These are phyloP conservation scores for Forsythia viridissima DNA, from an alignment of 257 asterid species.

Conservation along the genomic window DNA sequence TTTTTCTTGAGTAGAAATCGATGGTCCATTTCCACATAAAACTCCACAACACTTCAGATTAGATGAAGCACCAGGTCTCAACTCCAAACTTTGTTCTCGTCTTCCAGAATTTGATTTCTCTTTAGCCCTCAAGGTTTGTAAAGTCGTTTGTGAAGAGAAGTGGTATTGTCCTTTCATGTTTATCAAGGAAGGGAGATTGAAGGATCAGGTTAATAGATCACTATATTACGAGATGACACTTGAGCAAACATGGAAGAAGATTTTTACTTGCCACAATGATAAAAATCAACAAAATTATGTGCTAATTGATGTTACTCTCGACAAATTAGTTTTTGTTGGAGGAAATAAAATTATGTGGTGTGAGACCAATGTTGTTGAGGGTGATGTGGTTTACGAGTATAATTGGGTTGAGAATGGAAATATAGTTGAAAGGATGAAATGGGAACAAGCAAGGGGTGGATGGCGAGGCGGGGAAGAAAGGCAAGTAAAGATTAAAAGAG, in stretches of 20 bases:
- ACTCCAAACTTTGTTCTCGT: conserved; percentile 25
- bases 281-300: conserved; percentile 24
- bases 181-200: conserved; percentile 36
- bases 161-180: conserved; percentile 48
- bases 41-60: too few relatives aligned
- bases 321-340: conserved; percentile 28
- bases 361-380: conserved; percentile 25
- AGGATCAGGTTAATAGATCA: conserved; percentile 43
- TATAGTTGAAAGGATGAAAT: conserved; percentile 57
- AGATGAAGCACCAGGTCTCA: conserved; percentile 22
- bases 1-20: conserved; percentile 21
- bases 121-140: background rate
- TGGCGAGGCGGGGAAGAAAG: conserved; percentile 32
- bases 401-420: conserved; percentile 50
- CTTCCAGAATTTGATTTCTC: conserved; percentile 14
- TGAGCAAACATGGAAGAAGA: conserved; percentile 34
- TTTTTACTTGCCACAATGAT: conserved; percentile 20
- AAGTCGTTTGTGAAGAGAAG: conserved; percentile 23
- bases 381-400: conserved; percentile 48
- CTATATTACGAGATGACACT: conserved; percentile 11
- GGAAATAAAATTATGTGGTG: conserved; percentile 37
- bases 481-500: conserved; percentile 32
- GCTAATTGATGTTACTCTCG: conserved; percentile 38
- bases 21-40: conserved; percentile 32
- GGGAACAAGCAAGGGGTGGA: conserved; percentile 52